These are phyloP conservation scores for Cyclotella kingstonii DNA, from an alignment of 108 stramenopile species.

Conservation along the genomic window DNA sequence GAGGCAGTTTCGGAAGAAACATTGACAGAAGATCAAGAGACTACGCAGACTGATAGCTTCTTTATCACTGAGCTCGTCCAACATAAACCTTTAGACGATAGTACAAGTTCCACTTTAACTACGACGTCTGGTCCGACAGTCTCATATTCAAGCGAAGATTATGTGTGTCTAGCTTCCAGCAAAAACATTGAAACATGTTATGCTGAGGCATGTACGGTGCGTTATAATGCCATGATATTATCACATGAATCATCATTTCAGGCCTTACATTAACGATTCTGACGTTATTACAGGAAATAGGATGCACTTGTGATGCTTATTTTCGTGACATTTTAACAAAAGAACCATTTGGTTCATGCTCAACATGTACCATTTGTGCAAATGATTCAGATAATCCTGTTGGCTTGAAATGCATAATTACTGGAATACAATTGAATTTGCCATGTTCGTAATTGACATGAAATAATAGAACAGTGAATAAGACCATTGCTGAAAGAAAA, in stretches of 20 bases:
- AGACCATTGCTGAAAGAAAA: too few relatives aligned
- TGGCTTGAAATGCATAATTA: not conserved
- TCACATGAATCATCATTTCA: not conserved
- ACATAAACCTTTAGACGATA: too few relatives aligned
- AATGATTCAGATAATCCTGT: not conserved
- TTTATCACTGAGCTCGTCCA: too few relatives aligned
- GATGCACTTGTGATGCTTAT: slow-evolving; percentile 13
- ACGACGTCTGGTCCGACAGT: too few relatives aligned
- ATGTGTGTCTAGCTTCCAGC: too few relatives aligned
- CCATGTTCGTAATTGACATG: not conserved
- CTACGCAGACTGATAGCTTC: too few relatives aligned
- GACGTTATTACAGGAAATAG: not conserved
- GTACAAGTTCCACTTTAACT: too few relatives aligned
- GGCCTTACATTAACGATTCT: not conserved
- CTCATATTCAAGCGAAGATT: too few relatives aligned
- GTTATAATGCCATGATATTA: not conserved
- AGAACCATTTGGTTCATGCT: not conserved
- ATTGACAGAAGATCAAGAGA: too few relatives aligned
- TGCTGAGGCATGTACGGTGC: slow-evolving; percentile 1
- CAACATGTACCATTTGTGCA: not conserved
- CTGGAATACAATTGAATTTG: slow-evolving; percentile 1
- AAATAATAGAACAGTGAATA: too few relatives aligned
- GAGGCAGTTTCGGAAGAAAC: not conserved
- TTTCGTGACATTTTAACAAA: not conserved
- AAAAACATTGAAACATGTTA: slow-evolving; percentile 1